phyloP scores from a whole-genome alignment of 2,329 filamentous ascomycete genomes.

The Endoconidiophora polonica region DNA sequence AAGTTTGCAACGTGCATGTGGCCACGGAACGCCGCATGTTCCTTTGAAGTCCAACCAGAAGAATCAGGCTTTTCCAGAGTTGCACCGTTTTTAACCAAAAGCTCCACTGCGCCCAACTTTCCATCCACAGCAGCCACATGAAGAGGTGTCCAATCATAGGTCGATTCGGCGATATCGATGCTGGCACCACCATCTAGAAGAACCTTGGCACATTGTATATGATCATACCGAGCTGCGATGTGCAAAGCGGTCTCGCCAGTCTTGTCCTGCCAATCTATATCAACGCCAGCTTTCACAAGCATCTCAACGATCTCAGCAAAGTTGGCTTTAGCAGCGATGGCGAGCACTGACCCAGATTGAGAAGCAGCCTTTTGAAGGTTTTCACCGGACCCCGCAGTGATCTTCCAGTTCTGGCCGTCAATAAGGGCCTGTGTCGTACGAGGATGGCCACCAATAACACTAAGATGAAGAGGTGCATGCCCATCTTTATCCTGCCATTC shows the following conservation, averaged over 20 bases:
- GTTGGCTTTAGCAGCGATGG: constrained; percentile 76
- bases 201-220: constrained; percentile 61
- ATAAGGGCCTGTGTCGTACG: constrained; percentile 70
- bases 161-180: constrained; percentile 61
- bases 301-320: constrained; percentile 71
- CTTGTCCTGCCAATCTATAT: constrained; percentile 85
- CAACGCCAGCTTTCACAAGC: constrained; percentile 74
- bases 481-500: constrained; percentile 90
- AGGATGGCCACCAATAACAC: constrained; percentile 79
- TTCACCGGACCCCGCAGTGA: constrained; percentile 42
- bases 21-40: constrained; percentile 80
- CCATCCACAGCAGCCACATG: constrained; percentile 88
- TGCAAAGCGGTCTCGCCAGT: constrained; percentile 85
- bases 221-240: constrained; percentile 76
- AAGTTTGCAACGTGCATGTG: constrained; percentile 65
- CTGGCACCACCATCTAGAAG: constrained; percentile 61
- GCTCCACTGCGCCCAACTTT: constrained; percentile 54
- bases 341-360: constrained; percentile 74
- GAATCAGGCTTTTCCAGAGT: constrained; percentile 60
- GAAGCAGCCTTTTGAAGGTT: constrained; percentile 49
- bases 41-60: constrained; percentile 85
- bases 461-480: constrained; percentile 77
- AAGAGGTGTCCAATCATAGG: constrained; percentile 88
- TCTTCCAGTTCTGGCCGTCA: constrained; percentile 62
- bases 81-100: constrained; percentile 64